Conservation (phyloP, 768 basidiomycete species). For the button mushroom (Agaricus bisporus) region DNA sequence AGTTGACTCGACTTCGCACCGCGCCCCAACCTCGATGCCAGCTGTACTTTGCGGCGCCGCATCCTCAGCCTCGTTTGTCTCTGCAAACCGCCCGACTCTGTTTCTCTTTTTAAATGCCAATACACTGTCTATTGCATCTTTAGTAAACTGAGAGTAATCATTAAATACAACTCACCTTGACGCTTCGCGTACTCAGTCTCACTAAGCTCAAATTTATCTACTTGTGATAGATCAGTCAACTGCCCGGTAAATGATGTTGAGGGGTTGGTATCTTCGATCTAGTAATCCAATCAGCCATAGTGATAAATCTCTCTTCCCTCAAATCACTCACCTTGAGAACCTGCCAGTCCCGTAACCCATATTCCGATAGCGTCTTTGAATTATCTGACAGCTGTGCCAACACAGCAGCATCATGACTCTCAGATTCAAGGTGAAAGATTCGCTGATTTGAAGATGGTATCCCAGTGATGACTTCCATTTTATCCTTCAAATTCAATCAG, state of each 20-base stretch:
- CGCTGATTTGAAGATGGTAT: constrained; percentile 70
- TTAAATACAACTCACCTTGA: constrained; percentile 44
- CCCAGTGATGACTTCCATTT: constrained; percentile 89
- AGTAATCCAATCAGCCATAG: constrained; percentile 7
- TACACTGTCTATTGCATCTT: constrained; percentile 64
- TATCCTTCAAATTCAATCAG: constrained; percentile 39
- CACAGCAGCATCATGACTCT: constrained; percentile 37
- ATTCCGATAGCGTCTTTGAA: constrained; percentile 61
- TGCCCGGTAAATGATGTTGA: constrained; percentile 74
- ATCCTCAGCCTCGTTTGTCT: constrained; percentile 26
- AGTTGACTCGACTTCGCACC: constrained; percentile 76
- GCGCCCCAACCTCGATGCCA: constrained; percentile 60
- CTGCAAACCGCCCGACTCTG: constrained; percentile 86
- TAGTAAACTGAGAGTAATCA: constrained; percentile 1
- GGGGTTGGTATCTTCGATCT: constrained; percentile 79
- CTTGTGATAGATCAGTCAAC: constrained; percentile 75
- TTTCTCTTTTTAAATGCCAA: constrained; percentile 82
- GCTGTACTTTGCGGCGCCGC: constrained; percentile 21
- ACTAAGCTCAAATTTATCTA: constrained; percentile 90
- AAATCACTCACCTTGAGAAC: constrained; percentile 61
- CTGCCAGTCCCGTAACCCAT: constrained; percentile 71
- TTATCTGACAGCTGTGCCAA: constrained; percentile 62
- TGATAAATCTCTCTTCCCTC: not conserved
- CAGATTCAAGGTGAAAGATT: constrained; percentile 57
- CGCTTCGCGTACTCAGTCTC: constrained; percentile 76